Percentiles rank a stretch among this genome's conserved stretches.
phyloP scores from a whole-genome alignment of 768 basidiomycete genomes.

The Boletus speciosus region DNA sequence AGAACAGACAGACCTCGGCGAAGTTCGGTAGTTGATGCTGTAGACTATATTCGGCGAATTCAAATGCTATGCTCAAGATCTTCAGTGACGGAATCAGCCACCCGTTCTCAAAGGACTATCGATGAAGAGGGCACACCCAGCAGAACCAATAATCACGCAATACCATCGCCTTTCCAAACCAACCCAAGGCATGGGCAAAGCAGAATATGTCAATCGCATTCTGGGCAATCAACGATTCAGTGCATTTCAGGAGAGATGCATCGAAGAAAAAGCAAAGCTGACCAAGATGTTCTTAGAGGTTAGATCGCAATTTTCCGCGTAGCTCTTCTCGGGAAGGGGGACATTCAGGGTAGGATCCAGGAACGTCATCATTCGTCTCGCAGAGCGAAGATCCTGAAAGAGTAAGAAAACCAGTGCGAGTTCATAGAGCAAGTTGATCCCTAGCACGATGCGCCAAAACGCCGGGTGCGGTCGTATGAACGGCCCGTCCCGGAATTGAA shows the following conservation, averaged over 20 bases:
- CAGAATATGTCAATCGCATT: slow-evolving; percentile 85
- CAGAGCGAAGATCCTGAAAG: slow-evolving; percentile 79
- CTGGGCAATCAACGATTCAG: slow-evolving; percentile 33
- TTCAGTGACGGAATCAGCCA: slow-evolving; percentile 29
- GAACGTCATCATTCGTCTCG: slow-evolving; percentile 72
- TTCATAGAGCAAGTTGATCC: slow-evolving; percentile 81
- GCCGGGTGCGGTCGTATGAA: slow-evolving; percentile 87
- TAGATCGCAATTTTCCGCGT: slow-evolving; percentile 76
- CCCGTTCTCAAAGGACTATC: background rate
- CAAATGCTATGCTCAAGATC: slow-evolving; percentile 86
- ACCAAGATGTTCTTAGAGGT: slow-evolving; percentile 68
- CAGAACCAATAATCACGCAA: slow-evolving; percentile 93
- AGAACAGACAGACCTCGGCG: slow-evolving; percentile 58
- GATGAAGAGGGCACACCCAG: slow-evolving; percentile 53
- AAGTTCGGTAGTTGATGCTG: slow-evolving; percentile 89
- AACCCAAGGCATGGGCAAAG: slow-evolving; percentile 78
- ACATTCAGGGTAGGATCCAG: slow-evolving; percentile 70
- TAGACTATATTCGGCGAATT: slow-evolving; percentile 84
- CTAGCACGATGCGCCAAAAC: slow-evolving; percentile 78
- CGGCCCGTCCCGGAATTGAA: slow-evolving; percentile 88
- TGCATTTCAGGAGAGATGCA: background rate
- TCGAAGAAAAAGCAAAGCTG: slow-evolving; percentile 14
- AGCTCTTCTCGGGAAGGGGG: slow-evolving; percentile 79
- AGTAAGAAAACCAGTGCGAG: slow-evolving; percentile 78
- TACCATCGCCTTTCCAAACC: slow-evolving; percentile 91